These are phyloP conservation scores for Aspergillus ochraceoroseus DNA, from an alignment of 2,329 filamentous ascomycete species.

Conservation along the genomic window DNA sequence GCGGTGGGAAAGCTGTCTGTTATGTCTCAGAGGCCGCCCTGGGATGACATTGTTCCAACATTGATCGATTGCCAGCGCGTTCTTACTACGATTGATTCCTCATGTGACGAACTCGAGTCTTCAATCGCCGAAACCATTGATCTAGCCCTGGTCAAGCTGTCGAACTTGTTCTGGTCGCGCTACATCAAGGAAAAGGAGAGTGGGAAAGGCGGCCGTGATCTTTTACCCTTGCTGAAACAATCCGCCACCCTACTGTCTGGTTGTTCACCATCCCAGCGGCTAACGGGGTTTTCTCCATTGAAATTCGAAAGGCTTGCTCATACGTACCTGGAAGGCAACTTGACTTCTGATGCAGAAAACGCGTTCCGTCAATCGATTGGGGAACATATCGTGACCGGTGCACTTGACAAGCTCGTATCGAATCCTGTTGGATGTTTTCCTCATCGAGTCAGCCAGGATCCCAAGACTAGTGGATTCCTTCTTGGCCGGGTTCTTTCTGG, in stretches of 20 bases:
- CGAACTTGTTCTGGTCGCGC: constrained; percentile 47
- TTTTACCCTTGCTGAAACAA: constrained; percentile 39
- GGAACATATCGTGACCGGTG: constrained; percentile 39
- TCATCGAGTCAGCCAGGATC: constrained; percentile 30
- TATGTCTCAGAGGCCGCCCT: constrained; percentile 34
- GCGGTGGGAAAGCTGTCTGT: constrained; percentile 40
- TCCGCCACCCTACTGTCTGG: constrained; percentile 38
- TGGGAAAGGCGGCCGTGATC: constrained; percentile 31
- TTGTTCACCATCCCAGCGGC: constrained; percentile 34
- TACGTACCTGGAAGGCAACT: constrained; percentile 38
- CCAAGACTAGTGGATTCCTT: constrained; percentile 34
- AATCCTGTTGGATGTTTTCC: constrained; percentile 27
- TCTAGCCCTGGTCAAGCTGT: constrained; percentile 38
- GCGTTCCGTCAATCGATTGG: constrained; percentile 40
- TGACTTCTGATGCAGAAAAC: constrained; percentile 33
- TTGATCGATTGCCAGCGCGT: constrained; percentile 37
- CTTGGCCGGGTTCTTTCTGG: constrained; percentile 37
- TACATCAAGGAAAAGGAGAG: constrained; percentile 43
- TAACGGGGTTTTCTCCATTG: constrained; percentile 38
- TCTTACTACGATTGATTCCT: constrained; percentile 28
- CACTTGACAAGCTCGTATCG: constrained; percentile 30
- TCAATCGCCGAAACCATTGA: constrained; percentile 23
- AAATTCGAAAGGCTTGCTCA: constrained; percentile 45
- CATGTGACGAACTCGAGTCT: constrained; percentile 14
- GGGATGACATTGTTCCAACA: constrained; percentile 37